Evolutionary conservation across 2,329 filamentous ascomycete species (phyloP).

Genomic region (Phialocephala subalpina): DNA sequence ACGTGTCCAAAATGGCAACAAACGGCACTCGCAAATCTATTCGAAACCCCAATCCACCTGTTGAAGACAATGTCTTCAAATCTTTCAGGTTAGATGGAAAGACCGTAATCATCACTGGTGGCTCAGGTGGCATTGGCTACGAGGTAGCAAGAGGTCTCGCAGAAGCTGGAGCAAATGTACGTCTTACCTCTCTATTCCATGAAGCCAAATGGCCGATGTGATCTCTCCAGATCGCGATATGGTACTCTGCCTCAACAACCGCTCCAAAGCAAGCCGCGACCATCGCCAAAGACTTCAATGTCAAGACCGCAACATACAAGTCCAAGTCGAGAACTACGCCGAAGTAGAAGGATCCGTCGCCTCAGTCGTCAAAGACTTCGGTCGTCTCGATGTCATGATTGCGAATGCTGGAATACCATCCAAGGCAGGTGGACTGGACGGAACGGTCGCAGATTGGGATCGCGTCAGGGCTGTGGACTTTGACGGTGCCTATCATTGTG

Average conservation of each 20-base stretch:
- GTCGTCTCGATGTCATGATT: constrained; percentile 73
- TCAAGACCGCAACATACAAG: constrained; percentile 59
- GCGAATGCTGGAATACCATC: constrained; percentile 79
- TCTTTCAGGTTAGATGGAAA: constrained; percentile 53
- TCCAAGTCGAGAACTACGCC: constrained; percentile 74
- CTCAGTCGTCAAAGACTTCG: constrained; percentile 69
- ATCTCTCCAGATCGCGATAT: constrained; percentile 42
- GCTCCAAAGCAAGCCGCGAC: constrained; percentile 40
- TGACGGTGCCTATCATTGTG: constrained; percentile 77
- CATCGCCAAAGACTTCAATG: constrained; percentile 27
- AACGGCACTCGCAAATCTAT: background rate
- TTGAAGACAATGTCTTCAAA: constrained; percentile 11
- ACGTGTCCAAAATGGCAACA: background rate
- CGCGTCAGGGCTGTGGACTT: constrained; percentile 82
- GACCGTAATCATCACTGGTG: constrained; percentile 55
- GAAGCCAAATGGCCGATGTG: background rate
- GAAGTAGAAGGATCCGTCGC: constrained; percentile 75
- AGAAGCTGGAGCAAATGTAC: constrained; percentile 51
- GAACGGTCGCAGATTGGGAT: constrained; percentile 78
- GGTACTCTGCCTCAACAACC: constrained; percentile 43
- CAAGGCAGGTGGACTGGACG: constrained; percentile 49
- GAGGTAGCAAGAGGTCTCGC: constrained; percentile 52
- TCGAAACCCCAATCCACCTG: background rate
- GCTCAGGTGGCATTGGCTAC: constrained; percentile 52
- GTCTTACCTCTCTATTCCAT: background rate